Base-by-base conservation (phyloP, 1,284 basidiomycete species). In the Heterobasidion parviporum region DNA sequence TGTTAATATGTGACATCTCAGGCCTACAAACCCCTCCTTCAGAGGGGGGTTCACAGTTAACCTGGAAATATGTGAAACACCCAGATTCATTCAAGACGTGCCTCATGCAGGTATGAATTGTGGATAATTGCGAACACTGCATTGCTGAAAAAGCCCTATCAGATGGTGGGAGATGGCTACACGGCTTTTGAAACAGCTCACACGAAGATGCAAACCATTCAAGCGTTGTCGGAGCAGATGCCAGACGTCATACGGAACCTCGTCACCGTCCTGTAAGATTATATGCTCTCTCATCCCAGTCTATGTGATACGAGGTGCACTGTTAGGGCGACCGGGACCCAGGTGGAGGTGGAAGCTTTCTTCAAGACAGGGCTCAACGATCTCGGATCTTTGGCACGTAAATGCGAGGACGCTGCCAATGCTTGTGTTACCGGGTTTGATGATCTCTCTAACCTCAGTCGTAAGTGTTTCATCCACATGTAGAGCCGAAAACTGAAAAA, bases 121-220 rank as follows among this genome's bases (percentile, higher is more conserved):
- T 26, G 26, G 3, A 26, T 26, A 26, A 26, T 5, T 32, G 26
- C 32, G 16, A 20, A 14, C 2, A n/a, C 2, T 6, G 6, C 14
- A 44, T 15, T 44, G 1, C 43, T 44, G 16, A 15, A 16, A 44
- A 5, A 26, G 44, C 9, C n/a, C 4, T n/a, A 32, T 7, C 33
- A 54, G 53, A 54, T 54, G 53, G 53, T 54, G 8, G 53, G 53
- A 15, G 46, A 54, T 18, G 46, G 53, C 1, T 54, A 54, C 14
- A 47, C 44, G 8, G 56, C 58, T n/a, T 59, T 59, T 52, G 51
- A 50, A 34, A 57, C 52, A 3, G 57, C 57, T 3, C 56, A 59
- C 43, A 38, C 33, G 18, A 50, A 57, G n/a, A 59, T 59, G 56
- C 43, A 53, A 35, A 53, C 41, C n/a, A 59, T 59, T 32, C 56